Evolutionary conservation across 306 rosid species (phyloP).

Genomic region (Vigna mungo): DNA sequence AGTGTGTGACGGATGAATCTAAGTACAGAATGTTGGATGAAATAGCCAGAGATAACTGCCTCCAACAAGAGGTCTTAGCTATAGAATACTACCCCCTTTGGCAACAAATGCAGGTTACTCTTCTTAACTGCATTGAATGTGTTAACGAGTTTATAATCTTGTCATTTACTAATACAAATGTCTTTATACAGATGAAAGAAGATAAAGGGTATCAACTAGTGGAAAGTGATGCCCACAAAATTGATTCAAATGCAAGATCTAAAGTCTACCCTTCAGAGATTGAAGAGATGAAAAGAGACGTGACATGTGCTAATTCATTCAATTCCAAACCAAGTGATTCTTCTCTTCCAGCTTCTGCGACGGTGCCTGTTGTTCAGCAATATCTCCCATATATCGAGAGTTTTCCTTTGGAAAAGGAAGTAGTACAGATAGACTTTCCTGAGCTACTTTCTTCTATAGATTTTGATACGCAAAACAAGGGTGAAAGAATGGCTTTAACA

Average conservation of each 20-base stretch:
- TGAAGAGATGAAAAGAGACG: slow-evolving; percentile 45
- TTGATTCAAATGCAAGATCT: slow-evolving; percentile 39
- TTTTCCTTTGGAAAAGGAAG: slow-evolving; percentile 39
- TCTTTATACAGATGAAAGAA: slow-evolving; percentile 51
- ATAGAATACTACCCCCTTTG: slow-evolving; percentile 71
- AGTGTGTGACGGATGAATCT: slow-evolving; percentile 58
- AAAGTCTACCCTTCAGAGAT: slow-evolving; percentile 44
- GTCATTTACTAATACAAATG: slow-evolving; percentile 4
- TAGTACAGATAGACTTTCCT: slow-evolving; percentile 22
- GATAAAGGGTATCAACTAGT: slow-evolving; percentile 40
- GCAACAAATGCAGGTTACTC: slow-evolving; percentile 63
- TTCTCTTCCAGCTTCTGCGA: slow-evolving; percentile 37
- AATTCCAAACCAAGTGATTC: slow-evolving; percentile 32
- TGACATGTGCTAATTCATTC: slow-evolving; percentile 39
- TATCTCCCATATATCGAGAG: slow-evolving; percentile 43
- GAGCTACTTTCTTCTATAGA: slow-evolving; percentile 27
- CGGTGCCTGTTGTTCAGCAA: slow-evolving; percentile 42
- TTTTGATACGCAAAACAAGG: slow-evolving; percentile 27
- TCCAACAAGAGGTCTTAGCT: slow-evolving; percentile 57
- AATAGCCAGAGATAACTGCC: slow-evolving; percentile 61
- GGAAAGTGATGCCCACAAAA: slow-evolving; percentile 41
- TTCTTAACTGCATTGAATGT: background rate
- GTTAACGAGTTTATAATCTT: background rate
- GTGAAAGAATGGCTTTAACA: slow-evolving; percentile 25
- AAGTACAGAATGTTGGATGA: slow-evolving; percentile 65